Evolutionary conservation across 768 basidiomycete genomes (phyloP), one percentile per base, ranked within the genome.

Genomic region (Phlebiopsis gigantea): DNA sequence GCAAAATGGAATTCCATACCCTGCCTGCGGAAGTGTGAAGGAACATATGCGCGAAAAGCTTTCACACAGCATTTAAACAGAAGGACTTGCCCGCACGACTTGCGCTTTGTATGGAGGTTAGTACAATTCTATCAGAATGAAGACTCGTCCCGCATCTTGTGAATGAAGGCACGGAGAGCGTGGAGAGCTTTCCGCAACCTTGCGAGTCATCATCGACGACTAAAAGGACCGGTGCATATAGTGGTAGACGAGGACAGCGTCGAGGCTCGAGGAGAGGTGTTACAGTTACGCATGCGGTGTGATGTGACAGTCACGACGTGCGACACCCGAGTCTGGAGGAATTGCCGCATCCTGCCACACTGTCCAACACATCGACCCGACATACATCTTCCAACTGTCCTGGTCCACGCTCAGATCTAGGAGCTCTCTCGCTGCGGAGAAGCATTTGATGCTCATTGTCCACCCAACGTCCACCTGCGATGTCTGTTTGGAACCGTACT

Each of bases 381-480:
- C 15, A 17, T 9, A 12, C 34, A 39, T 39, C 34, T 17, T 14
- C 34, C 34, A 48, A 28, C 26, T 29, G n/a, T 29, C 47, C 47
- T n/a, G 26, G 47, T 48, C n/a, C 47, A 30, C 26, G 39, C 21
- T 21, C 50, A 12, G 34, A 26, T 41, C 22, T 41, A 31, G 22
- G 28, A 15, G 5, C 26, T 29, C n/a, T 25, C 22, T 9, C 26
- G 42, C 53, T 56, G 46, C 55, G 42, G 44, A 29, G 42, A 46
- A 12, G 60, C 19, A 47, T 22, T 46, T 52, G 42, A 79, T 80
- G 79, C 72, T 90, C 65, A 76, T 86, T 61, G 74, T 88, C 24
- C 85, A 89, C 70, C 77, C 85, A 4, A 77, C 83, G 31, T 88
- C 86, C 63, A 78, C 76, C 58, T 90, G 88, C 73, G 88, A 90